These are phyloP conservation scores for Fusarium subglutinans DNA, from an alignment of 2,329 filamentous ascomycete genomes.

Conservation along the genomic window DNA sequence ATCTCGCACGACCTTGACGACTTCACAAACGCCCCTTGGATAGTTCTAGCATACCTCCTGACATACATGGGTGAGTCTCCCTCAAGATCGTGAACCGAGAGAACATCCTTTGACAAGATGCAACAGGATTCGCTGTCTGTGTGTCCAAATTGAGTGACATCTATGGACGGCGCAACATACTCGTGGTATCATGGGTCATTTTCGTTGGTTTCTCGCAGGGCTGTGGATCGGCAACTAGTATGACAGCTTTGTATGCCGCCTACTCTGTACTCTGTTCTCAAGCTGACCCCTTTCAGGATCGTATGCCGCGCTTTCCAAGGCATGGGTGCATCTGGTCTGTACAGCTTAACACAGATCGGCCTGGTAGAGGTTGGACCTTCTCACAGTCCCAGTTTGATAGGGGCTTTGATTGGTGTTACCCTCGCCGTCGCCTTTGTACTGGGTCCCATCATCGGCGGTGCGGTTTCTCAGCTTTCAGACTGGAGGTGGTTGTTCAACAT, in stretches of 20 bases:
- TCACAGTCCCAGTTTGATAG: slow-evolving; percentile 62
- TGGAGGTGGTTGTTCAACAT: slow-evolving; percentile 72
- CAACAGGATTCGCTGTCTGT: slow-evolving; percentile 62
- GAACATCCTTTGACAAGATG: slow-evolving; percentile 19
- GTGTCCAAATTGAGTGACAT: slow-evolving; percentile 69
- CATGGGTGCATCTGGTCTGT: slow-evolving; percentile 69
- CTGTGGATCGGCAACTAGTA: slow-evolving; percentile 60
- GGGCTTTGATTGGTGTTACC: slow-evolving; percentile 64
- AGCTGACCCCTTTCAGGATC: slow-evolving; percentile 55
- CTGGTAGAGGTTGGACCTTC: slow-evolving; percentile 65
- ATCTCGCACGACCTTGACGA: slow-evolving; percentile 63
- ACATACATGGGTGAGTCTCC: slow-evolving; percentile 61
- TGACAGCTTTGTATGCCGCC: slow-evolving; percentile 59
- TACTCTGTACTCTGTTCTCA: background rate
- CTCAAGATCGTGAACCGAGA: background rate
- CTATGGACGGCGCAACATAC: slow-evolving; percentile 62
- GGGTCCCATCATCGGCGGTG: slow-evolving; percentile 66
- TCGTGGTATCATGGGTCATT: slow-evolving; percentile 61
- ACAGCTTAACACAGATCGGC: slow-evolving; percentile 67
- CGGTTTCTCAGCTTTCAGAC: slow-evolving; percentile 60
- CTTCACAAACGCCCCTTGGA: slow-evolving; percentile 63
- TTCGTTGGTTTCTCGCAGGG: slow-evolving; percentile 66
- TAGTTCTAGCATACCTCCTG: slow-evolving; percentile 64
- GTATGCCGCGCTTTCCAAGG: slow-evolving; percentile 68
- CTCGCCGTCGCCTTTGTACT: slow-evolving; percentile 67